Evolutionary conservation across 305 asterid species (phyloP), one percentile per base, ranked within the genome.

Genomic region (Fraxinus sp.): DNA sequence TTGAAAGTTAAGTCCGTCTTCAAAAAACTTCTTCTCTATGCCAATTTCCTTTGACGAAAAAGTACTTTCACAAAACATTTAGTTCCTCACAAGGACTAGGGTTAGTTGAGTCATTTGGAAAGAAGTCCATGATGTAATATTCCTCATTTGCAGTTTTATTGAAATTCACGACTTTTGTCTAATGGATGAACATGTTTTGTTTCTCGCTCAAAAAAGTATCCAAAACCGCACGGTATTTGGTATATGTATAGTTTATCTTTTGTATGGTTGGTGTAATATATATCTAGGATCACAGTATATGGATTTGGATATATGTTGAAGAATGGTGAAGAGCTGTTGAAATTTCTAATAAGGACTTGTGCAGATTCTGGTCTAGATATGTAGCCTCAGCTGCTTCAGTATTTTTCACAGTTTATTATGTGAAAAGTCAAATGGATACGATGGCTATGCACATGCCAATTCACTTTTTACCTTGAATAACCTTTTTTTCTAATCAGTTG

Each of bases 341-440:
- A 64, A 64, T 22, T 62, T 64, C 73, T 9, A 3, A 26, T 1
- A 24, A 24, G 35, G 73, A 22, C 73, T 77, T 59, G 28, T 75
- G 81, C 49, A 41, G 66, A 80, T 39, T 52, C 75, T 55, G 43
- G 71, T 78, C 41, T 41, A 32, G 62, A 6, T 79, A 14, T 30
- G 14, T 83, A 16, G 24, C 22, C 41, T 72, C 72, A n/a, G 79
- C 46, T 83, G 32, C 75, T 64, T 64, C 35, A 22, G 66, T 77
- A 78, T 74, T 75, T 81, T 66, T 70, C 24, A 59, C 57, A 55
- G 73, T 80, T 28, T 52, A 28, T 22, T 11, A 1, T 33, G 35
- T 73, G 3, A 80, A 80, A 30, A 33, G 28, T 28, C 33, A 30
- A 43, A 70, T 80, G 13, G 36, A 4, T 70, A 32, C 5, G 0